A percentile compares a stretch with the other conserved stretches of the same genome.
Evolutionary conservation across 2,329 filamentous ascomycete genomes (phyloP).

Genomic region (Sporothrix inflata): DNA sequence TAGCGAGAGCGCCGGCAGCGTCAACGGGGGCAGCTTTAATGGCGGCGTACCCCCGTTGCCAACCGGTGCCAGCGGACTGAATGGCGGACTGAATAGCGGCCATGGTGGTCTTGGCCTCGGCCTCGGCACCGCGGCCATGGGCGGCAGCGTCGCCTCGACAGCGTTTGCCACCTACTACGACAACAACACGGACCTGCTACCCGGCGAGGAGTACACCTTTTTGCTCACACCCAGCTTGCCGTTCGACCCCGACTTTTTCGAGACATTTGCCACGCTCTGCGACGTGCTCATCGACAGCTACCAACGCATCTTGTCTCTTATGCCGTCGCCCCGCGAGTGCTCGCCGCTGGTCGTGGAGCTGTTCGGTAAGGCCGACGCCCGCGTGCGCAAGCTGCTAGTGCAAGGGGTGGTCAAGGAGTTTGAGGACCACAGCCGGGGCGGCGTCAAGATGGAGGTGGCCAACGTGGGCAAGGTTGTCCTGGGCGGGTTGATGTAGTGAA

Average conservation of each 20-base stretch:
- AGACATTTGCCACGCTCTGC: constrained; percentile 93
- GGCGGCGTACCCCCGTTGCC: constrained; percentile 36
- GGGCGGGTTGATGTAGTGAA: constrained; percentile 73
- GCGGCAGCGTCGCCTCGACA: constrained; percentile 36
- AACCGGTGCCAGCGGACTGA: constrained; percentile 37
- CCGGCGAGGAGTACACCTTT: constrained; percentile 85
- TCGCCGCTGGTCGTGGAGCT: constrained; percentile 73
- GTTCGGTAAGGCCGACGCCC: constrained; percentile 86
- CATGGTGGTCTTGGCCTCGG: constrained; percentile 35
- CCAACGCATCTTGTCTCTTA: constrained; percentile 71
- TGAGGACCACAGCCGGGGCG: constrained; percentile 78
- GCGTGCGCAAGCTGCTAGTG: constrained; percentile 85
- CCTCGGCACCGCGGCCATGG: constrained; percentile 35
- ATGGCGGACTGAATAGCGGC: background rate
- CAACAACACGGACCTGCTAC: constrained; percentile 67
- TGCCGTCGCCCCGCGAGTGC: constrained; percentile 76
- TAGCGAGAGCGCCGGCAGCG: constrained; percentile 33
- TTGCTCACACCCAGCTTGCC: constrained; percentile 89
- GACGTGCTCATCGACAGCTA: constrained; percentile 95
- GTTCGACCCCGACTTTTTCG: constrained; percentile 96
- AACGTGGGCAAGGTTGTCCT: constrained; percentile 88
- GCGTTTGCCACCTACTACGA: constrained; percentile 51
- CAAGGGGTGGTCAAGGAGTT: constrained; percentile 88
- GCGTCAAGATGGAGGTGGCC: constrained; percentile 77
- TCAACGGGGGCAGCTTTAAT: constrained; percentile 39